Evolutionary conservation across 805 yeast species (phyloP).

Genomic region (Saccharomyces paradoxus): DNA sequence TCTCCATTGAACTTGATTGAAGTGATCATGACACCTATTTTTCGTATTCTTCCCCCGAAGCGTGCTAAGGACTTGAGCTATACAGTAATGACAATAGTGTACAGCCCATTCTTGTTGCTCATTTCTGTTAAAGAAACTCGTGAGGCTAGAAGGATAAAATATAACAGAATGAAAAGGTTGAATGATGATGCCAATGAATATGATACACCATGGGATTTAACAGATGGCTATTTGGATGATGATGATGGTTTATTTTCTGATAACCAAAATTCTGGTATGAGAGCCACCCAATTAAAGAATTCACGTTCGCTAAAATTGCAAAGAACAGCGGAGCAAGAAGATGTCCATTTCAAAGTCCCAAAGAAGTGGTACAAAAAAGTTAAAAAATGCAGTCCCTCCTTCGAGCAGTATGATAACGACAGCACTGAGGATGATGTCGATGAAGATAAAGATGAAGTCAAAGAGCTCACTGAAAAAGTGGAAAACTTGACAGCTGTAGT

Average conservation of each 20-base stretch:
- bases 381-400: slow-evolving; percentile 16
- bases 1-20: slow-evolving; percentile 81
- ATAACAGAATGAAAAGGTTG: slow-evolving; percentile 54
- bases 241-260: slow-evolving; percentile 27
- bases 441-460: neutral
- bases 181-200: slow-evolving; percentile 74
- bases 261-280: slow-evolving; percentile 18
- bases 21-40: slow-evolving; percentile 40
- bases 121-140: slow-evolving; percentile 59
- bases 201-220: slow-evolving; percentile 75
- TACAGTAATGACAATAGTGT: slow-evolving; percentile 53
- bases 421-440: neutral
- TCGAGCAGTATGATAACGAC: neutral
- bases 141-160: slow-evolving; percentile 60
- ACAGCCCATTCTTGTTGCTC: slow-evolving; percentile 56
- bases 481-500: slow-evolving; percentile 1
- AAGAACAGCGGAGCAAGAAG: slow-evolving; percentile 54
- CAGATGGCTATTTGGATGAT: slow-evolving; percentile 55
- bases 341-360: slow-evolving; percentile 57
- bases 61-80: slow-evolving; percentile 39
- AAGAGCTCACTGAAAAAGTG: slow-evolving; percentile 2
- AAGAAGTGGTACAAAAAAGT: slow-evolving; percentile 47
- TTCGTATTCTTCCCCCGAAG: slow-evolving; percentile 29
- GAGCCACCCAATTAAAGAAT: slow-evolving; percentile 31
- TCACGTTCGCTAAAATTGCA: slow-evolving; percentile 38